Conservation (phyloP, 805 yeast species). For the Kockiozyma suomiensis region DNA sequence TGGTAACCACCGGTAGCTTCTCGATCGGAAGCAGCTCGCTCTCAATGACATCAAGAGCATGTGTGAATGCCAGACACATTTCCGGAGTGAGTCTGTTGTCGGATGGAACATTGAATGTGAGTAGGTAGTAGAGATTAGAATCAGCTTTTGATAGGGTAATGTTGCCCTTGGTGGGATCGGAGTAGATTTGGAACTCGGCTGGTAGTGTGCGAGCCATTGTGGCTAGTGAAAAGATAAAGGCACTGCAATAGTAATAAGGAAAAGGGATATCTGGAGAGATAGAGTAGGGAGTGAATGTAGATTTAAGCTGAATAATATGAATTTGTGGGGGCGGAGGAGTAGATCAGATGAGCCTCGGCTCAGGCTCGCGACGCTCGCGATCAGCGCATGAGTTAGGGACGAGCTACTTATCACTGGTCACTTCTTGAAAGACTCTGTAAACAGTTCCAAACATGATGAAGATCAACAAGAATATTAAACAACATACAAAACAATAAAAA, state of each 20-base stretch:
- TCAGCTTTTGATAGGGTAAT: slow-evolving; percentile 25
- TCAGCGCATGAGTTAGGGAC: too few relatives aligned
- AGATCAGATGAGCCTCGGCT: background rate
- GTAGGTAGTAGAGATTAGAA: slow-evolving; percentile 39
- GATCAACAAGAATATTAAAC: too few relatives aligned
- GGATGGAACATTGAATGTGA: slow-evolving; percentile 42
- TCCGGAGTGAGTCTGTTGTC: slow-evolving; percentile 45
- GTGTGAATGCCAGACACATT: slow-evolving; percentile 41
- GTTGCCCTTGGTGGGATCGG: slow-evolving; percentile 11
- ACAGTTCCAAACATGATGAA: too few relatives aligned
- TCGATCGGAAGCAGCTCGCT: slow-evolving; percentile 31
- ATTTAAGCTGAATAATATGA: too few relatives aligned
- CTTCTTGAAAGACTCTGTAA: too few relatives aligned
- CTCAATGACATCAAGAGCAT: slow-evolving; percentile 41
- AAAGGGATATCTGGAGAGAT: background rate
- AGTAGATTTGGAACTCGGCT: slow-evolving; percentile 10
- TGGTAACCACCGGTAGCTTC: slow-evolving; percentile 44
- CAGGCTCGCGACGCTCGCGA: background rate
- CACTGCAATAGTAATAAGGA: background rate
- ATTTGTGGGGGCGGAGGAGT: background rate
- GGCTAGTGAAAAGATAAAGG: background rate
- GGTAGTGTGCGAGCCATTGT: slow-evolving; percentile 8
- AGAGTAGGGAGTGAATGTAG: background rate
- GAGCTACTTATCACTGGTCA: too few relatives aligned
- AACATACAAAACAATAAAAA: too few relatives aligned